phyloP scores from a whole-genome alignment of 148 eudicot genomes.

The Euryodendron excelsum region DNA sequence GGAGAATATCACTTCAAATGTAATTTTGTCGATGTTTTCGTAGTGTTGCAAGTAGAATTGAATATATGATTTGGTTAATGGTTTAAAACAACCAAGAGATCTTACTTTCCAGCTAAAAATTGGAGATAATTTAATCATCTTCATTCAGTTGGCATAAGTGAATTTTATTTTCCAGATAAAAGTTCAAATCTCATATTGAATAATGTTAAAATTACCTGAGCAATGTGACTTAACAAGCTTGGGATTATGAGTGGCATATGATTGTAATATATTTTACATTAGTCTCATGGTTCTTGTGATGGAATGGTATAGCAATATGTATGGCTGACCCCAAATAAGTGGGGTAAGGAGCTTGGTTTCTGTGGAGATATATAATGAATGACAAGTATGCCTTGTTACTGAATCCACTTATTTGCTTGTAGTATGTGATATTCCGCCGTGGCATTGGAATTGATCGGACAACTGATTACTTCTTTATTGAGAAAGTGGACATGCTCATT shows the following conservation, averaged over 20 bases:
- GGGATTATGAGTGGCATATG: not conserved
- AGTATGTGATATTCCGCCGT: conserved; percentile 92
- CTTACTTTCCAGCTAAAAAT: not conserved
- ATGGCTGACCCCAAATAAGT: not conserved
- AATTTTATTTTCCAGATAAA: conserved; percentile 1
- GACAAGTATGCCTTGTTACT: not conserved
- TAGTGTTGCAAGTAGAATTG: not conserved
- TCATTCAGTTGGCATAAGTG: not conserved
- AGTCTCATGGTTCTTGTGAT: not conserved
- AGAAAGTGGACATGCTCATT: conserved; percentile 90
- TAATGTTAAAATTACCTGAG: not conserved
- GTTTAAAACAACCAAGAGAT: not conserved
- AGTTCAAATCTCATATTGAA: not conserved
- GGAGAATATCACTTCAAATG: not conserved
- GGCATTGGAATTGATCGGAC: conserved; percentile 96
- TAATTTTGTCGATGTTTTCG: not conserved
- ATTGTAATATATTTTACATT: not conserved
- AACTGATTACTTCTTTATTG: conserved; percentile 83
- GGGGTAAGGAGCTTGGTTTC: not conserved
- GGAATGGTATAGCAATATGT: not conserved
- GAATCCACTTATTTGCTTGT: conserved; percentile 13
- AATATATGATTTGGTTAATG: not conserved
- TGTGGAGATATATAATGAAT: not conserved
- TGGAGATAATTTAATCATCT: not conserved
- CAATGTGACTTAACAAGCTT: not conserved